Evolutionary conservation across 352 stramenopile genomes (phyloP), one percentile per base, ranked within the genome.

Genomic region (Globisporangium paddicum): DNA sequence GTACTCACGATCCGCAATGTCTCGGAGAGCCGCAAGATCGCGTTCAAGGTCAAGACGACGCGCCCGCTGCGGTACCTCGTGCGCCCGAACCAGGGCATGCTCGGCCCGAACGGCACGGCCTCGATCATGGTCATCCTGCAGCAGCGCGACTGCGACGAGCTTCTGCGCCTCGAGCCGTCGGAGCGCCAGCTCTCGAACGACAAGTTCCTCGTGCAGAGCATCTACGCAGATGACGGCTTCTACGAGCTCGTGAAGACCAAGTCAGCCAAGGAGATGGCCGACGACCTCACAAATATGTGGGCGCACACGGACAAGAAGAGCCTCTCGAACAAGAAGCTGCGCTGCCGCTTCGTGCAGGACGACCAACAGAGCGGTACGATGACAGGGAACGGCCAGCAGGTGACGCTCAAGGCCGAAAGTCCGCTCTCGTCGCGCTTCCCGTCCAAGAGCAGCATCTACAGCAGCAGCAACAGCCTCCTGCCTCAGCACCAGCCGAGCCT

Each of bases 21-120:
- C 55, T 87, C 83, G 60, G 78, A 87, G 49, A 63, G 73, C 45
- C 83, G 83, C 38, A 90, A 93, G 65, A 86, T 95, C 64, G 86
- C 86, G 59, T 95, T 95, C 63, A 95, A 95, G 58, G 86, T 95
- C 28, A 95, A 95, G 74, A 95, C 86, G 38, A 95, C 86, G 62
- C 84, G 86, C 23, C 86, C 86, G 26, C 60, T 93, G 68, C 82
- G 86, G n/a, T 95, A 95, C 66, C 66, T 95, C n/a, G 86, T 95
- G 72, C 86, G 86, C 5, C 86, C 86, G 38, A 95, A 95, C 66
- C 86, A 95, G 60, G 86, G 86, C 28, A 82, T 95, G 51, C 67
- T 96, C 13, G 79, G 75, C 0, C 84, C 84, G 18, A 92, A 93
- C 58, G 84, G 79, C 46, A 71, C 72, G 45, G 79, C 84, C 13